Conservation (phyloP, 2,329 filamentous ascomycete species). For the Talaromyces sp. region DNA sequence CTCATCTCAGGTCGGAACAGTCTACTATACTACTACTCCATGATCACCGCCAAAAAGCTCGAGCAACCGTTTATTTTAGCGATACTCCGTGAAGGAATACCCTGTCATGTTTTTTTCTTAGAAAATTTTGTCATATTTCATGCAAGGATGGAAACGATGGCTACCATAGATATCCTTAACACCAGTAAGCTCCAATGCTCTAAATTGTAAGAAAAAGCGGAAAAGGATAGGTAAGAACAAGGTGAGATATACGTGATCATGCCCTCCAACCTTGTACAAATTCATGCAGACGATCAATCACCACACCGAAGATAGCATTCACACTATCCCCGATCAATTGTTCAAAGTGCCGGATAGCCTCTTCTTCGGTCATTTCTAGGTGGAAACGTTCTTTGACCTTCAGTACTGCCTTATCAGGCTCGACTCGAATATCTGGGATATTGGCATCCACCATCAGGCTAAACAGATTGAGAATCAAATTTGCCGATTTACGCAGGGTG, state of each 20-base stretch:
- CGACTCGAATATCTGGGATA: conserved; percentile 90
- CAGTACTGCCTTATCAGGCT: conserved; percentile 88
- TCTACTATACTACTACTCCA: too few relatives aligned
- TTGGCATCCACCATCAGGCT: conserved; percentile 97
- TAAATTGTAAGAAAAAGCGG: not conserved
- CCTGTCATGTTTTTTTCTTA: too few relatives aligned
- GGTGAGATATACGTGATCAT: conserved; percentile 43
- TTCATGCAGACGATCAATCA: conserved; percentile 93
- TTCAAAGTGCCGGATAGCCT: conserved; percentile 85
- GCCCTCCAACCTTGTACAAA: conserved; percentile 88
- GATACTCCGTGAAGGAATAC: too few relatives aligned
- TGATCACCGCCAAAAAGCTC: too few relatives aligned
- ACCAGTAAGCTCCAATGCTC: not conserved
- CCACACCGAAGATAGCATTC: conserved; percentile 85
- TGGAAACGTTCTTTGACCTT: conserved; percentile 96
- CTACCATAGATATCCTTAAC: too few relatives aligned
- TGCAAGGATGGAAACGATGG: too few relatives aligned
- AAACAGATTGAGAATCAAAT: conserved; percentile 92
- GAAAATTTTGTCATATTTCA: too few relatives aligned
- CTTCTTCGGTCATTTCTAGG: conserved; percentile 86
- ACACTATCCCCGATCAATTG: conserved; percentile 87
- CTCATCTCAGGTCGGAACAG: too few relatives aligned
- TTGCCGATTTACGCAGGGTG: conserved; percentile 83
- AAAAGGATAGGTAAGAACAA: not conserved
- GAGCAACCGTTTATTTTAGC: too few relatives aligned